Base-by-base conservation (phyloP, 495 filamentous ascomycete genomes). In the Hypoxylon intermedium region DNA sequence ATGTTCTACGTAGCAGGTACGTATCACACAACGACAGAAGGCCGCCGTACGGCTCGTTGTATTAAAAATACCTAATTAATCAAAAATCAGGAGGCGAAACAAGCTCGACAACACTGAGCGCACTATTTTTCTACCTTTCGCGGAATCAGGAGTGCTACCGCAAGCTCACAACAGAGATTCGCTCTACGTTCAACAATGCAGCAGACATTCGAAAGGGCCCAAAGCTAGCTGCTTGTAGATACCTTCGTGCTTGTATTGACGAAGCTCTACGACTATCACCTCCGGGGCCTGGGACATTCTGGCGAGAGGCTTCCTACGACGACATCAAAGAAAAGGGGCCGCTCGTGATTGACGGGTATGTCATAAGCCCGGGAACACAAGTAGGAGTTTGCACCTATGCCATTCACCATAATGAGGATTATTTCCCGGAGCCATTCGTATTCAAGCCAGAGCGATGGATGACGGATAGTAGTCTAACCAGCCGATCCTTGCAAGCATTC, bases 201-300 rank as follows among this genome's bases (percentile, higher is more conserved):
- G 68, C 71, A 5, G 75, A 79, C 0, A 80, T 83, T 15, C 37
- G 30, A 1, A 5, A 15, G 2, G 58, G 59, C 2, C 70, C 63
- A 3, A 81, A 81, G 24, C 70, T 87, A 0, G 65, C 76, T 5
- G 77, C 76, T 5, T 68, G 81, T 16, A 74, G 75, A 60, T 76
- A 82, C 42, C 67, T 72, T 1, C 71, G 72, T n/a, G 76, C 74
- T 1, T 77, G 81, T 63, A 82, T 88, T 50, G 83, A 87, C 53
- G 86, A 89, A 53, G 65, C 80, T 0, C 69, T 89, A 58, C 79
- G 87, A 12, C 66, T 88, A 34, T 74, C 77, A 0, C 85, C 85
- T 5, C 71, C 83, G 3, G 81, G 83, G 0, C 50, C 67, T 3
- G 77, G 75, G 4, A 63, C 72, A 0, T 67, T 86, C 0, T 79